Percentiles rank a stretch among this genome's conserved stretches.
These are phyloP conservation scores for Pythium pyrilobum DNA, from an alignment of 352 stramenopile genomes.

Conservation along the genomic window DNA sequence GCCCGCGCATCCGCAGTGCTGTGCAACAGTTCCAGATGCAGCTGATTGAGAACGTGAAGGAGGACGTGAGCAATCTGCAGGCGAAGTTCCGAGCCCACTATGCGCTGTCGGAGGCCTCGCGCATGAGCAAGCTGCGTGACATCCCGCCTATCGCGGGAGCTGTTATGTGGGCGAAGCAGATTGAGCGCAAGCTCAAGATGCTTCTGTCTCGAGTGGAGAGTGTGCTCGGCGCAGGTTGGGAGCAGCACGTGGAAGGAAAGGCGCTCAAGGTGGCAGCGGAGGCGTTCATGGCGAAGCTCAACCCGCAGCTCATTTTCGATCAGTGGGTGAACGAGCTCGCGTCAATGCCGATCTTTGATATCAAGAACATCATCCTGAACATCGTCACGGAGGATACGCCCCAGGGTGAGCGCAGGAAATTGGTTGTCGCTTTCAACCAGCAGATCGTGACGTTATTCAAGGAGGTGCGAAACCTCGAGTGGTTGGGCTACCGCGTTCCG, in stretches of 20 bases:
- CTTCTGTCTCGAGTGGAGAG: constrained; percentile 96
- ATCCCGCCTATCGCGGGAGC: constrained; percentile 97
- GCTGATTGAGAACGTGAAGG: constrained; percentile 97
- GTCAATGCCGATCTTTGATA: constrained; percentile 88
- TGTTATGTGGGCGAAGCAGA: constrained; percentile 99
- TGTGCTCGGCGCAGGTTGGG: constrained; percentile 96
- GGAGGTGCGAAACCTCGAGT: constrained; percentile 98
- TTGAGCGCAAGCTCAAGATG: constrained; percentile 98
- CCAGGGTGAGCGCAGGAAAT: constrained; percentile 66
- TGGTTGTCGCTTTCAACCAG: constrained; percentile 94
- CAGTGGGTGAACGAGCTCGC: constrained; percentile 92
- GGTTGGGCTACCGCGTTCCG: constrained; percentile 96
- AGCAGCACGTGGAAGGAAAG: constrained; percentile 96
- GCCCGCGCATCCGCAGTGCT: constrained; percentile 91
- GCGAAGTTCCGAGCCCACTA: constrained; percentile 94
- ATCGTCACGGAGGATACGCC: constrained; percentile 80
- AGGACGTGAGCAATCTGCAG: constrained; percentile 96
- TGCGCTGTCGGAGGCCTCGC: constrained; percentile 93
- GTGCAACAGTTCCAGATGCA: constrained; percentile 99
- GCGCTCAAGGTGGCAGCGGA: constrained; percentile 91
- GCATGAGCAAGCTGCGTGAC: constrained; percentile 93
- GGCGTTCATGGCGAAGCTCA: constrained; percentile 84
- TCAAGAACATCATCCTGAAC: constrained; percentile 90
- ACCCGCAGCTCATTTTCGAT: constrained; percentile 92
- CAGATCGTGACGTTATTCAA: constrained; percentile 98